These are phyloP conservation scores for Stephania japonica DNA, from an alignment of 164 flowering plant genomes.

Conservation along the genomic window DNA sequence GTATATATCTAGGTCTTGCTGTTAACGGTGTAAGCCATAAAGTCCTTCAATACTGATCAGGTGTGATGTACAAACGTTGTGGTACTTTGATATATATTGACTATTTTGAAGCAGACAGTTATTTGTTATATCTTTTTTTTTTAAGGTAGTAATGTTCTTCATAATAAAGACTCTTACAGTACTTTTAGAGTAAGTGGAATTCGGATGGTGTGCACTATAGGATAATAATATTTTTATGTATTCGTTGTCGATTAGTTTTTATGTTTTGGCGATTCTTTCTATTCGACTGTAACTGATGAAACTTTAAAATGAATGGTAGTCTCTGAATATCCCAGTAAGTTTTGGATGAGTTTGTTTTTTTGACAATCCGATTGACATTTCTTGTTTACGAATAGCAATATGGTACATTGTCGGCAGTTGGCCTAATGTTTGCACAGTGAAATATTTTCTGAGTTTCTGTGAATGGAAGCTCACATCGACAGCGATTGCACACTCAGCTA, in stretches of 20 bases:
- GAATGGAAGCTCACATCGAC: background rate
- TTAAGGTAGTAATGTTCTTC: background rate
- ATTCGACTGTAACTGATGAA: background rate
- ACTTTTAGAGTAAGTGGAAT: background rate
- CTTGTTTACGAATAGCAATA: background rate
- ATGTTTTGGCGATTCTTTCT: background rate
- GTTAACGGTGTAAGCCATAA: background rate
- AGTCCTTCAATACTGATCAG: background rate
- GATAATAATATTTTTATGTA: background rate
- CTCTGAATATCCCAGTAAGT: background rate
- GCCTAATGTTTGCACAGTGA: background rate
- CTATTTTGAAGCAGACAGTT: background rate
- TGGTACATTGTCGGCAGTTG: background rate
- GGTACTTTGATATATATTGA: background rate
- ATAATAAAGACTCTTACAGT: background rate
- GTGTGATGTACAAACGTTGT: background rate
- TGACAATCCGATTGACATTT: background rate
- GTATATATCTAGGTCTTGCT: background rate
- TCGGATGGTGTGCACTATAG: background rate
- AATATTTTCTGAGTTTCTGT: background rate
- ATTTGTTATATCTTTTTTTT: background rate
- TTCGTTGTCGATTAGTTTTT: background rate
- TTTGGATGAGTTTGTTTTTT: background rate
- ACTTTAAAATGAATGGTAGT: background rate
- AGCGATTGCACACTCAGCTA: background rate